Evolutionary conservation across 768 basidiomycete species (phyloP).

Genomic region (Suillus tomentosus): DNA sequence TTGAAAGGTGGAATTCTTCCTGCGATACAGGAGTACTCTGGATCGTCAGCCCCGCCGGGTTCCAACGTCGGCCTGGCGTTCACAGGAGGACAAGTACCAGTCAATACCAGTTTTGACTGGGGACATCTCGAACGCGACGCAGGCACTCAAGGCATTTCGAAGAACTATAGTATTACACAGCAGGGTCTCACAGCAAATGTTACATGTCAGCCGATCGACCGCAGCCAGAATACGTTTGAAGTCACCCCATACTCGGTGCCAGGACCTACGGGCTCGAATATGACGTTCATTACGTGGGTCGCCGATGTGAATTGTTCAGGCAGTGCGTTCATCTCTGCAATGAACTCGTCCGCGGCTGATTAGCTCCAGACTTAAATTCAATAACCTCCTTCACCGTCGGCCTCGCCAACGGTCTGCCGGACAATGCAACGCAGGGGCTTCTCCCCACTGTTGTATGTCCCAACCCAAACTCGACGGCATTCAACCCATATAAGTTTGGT

Average conservation of each 20-base stretch:
- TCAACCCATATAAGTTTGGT: constrained; percentile 8
- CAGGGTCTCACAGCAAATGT: constrained; percentile 24
- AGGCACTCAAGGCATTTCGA: not conserved
- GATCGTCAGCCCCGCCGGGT: not conserved
- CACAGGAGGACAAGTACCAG: not conserved
- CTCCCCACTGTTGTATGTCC: constrained; percentile 13
- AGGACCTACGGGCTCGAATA: too few relatives aligned
- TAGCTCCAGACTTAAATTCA: not conserved
- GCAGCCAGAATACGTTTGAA: not conserved
- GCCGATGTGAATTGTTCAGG: constrained; percentile 2
- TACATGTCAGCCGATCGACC: constrained; percentile 7
- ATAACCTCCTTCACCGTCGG: constrained; percentile 3
- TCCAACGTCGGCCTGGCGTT: not conserved
- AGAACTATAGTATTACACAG: constrained; percentile 15
- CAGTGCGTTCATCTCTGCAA: constrained; percentile 3
- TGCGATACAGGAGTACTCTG: not conserved
- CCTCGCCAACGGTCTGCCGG: not conserved
- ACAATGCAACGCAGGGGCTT: constrained; percentile 6
- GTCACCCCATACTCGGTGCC: rapidly evolving
- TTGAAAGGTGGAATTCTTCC: constrained; percentile 2
- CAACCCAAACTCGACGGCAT: not conserved
- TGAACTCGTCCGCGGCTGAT: not conserved
- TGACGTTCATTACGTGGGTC: not conserved
- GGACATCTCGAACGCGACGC: not conserved
- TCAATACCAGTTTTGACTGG: not conserved